These are phyloP conservation scores for Talaromyces stipitatus DNA, from an alignment of 495 filamentous ascomycete species.

Conservation along the genomic window DNA sequence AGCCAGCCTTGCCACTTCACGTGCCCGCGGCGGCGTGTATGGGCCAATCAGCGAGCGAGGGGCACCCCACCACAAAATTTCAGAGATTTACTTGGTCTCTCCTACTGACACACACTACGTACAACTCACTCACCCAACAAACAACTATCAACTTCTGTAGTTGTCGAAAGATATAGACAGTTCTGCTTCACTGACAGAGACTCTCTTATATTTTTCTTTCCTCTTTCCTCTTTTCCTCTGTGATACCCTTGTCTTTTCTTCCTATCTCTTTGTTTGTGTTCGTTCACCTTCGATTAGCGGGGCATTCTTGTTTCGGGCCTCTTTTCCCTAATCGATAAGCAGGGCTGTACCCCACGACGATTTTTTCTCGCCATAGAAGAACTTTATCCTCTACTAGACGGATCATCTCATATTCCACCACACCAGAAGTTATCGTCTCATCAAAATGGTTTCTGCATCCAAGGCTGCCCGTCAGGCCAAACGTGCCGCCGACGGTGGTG, in stretches of 20 bases:
- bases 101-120: not conserved
- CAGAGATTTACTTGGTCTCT: slow-evolving; percentile 1
- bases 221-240: slow-evolving; percentile 4
- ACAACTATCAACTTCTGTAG: not conserved
- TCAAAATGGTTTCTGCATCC: slow-evolving; percentile 73
- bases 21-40: slow-evolving; percentile 20
- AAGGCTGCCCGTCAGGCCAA: slow-evolving; percentile 97
- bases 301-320: too few relatives aligned
- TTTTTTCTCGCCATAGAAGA: slow-evolving; percentile 8
- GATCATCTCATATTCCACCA: not conserved
- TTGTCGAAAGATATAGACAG: not conserved
- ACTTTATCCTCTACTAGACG: not conserved
- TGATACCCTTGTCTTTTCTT: slow-evolving; percentile 2
- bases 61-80: slow-evolving; percentile 5
- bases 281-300: not conserved
- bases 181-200: not conserved
- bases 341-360: slow-evolving; percentile 5
- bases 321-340: slow-evolving; percentile 3
- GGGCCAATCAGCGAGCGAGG: slow-evolving; percentile 23
- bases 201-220: not conserved
- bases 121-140: not conserved
- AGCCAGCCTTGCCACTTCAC: slow-evolving; percentile 13
- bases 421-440: slow-evolving; percentile 4
- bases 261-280: slow-evolving; percentile 6
- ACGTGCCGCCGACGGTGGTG: slow-evolving; percentile 67